Conservation (phyloP, 2,329 filamentous ascomycete species). For the Diaporthe sp. region DNA sequence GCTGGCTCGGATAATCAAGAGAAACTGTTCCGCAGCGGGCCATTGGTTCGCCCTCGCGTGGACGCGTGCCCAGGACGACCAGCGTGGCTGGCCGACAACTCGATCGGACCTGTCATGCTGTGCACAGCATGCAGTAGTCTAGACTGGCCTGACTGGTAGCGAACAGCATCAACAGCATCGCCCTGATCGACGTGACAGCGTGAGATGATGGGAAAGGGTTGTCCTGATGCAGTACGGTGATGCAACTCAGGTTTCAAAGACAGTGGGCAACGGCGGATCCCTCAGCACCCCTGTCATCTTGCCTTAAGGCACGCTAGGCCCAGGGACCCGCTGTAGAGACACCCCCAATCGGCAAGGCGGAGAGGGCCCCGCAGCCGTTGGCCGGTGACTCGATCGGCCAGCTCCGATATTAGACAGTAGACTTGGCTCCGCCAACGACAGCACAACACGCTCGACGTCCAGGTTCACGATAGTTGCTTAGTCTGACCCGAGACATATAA, state of each 20-base stretch:
- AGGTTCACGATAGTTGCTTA: neutral
- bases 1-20: conserved; percentile 33
- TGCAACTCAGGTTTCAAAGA: conserved; percentile 38
- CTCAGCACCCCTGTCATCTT: conserved; percentile 1
- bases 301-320: neutral
- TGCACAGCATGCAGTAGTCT: neutral
- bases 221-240: conserved; percentile 29
- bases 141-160: neutral
- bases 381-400: conserved; percentile 29
- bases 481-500: neutral
- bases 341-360: neutral
- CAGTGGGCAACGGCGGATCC: neutral
- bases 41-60: neutral
- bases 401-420: conserved; percentile 12
- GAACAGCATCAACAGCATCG: neutral
- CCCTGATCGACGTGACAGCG: conserved; percentile 25
- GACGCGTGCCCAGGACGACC: neutral
- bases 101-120: neutral
- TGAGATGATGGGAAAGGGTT: conserved; percentile 30
- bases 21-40: neutral
- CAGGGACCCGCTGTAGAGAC: neutral
- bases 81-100: neutral
- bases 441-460: neutral
- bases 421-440: conserved; percentile 1
- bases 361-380: conserved; percentile 15